A percentile compares a stretch with the other conserved stretches of the same genome.
Conservation (phyloP, 1,284 basidiomycete species). For the Moesziomyces sp. region DNA sequence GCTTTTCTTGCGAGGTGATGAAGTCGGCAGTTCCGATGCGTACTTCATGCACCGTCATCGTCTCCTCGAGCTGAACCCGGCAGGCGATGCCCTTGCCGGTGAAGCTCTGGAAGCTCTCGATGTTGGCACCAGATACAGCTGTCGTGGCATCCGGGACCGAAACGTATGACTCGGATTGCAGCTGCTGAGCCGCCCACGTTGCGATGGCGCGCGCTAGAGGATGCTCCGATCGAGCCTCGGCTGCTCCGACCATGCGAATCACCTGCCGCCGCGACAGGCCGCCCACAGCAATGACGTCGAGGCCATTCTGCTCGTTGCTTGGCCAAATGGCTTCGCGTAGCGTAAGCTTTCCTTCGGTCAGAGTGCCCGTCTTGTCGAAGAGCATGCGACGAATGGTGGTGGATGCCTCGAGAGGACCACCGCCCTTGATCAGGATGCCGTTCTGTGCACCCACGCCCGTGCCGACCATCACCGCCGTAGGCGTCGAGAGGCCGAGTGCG, state of each 20-base stretch:
- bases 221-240: slow-evolving; percentile 93
- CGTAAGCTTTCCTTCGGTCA: slow-evolving; percentile 85
- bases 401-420: slow-evolving; percentile 90
- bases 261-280: slow-evolving; percentile 50
- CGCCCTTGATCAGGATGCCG: slow-evolving; percentile 98
- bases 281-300: slow-evolving; percentile 26
- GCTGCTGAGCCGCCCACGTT: slow-evolving; percentile 76
- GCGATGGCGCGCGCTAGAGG: slow-evolving; percentile 93
- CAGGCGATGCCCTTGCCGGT: slow-evolving; percentile 85
- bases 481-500: slow-evolving; percentile 93
- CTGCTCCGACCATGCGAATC: slow-evolving; percentile 77
- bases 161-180: slow-evolving; percentile 16
- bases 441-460: slow-evolving; percentile 96
- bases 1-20: slow-evolving; percentile 19
- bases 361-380: slow-evolving; percentile 97
- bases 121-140: slow-evolving; percentile 69
- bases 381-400: slow-evolving; percentile 82
- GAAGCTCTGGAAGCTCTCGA: slow-evolving; percentile 79
- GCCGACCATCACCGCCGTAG: slow-evolving; percentile 99
- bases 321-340: slow-evolving; percentile 84
- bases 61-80: slow-evolving; percentile 42
- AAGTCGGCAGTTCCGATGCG: slow-evolving; percentile 56
- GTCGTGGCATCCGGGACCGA: not conserved
- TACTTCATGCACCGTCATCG: slow-evolving; percentile 49
- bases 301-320: slow-evolving; percentile 66